A percentile compares a stretch with the other conserved stretches of the same genome.
phyloP scores from a whole-genome alignment of 1,284 basidiomycete species.

The Moesziomyces globuligerus region DNA sequence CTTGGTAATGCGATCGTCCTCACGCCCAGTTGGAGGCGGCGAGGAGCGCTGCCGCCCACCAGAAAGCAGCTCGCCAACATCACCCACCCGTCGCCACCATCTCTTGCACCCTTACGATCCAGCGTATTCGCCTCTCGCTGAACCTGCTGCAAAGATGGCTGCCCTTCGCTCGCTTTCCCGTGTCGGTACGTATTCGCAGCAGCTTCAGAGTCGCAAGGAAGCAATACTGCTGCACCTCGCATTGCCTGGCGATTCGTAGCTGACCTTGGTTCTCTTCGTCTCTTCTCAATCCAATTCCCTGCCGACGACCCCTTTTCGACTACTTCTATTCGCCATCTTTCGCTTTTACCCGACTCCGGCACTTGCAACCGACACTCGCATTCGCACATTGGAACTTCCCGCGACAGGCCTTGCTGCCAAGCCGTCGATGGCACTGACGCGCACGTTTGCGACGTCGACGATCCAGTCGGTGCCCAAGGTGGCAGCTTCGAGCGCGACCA shows the following conservation, averaged over 20 bases:
- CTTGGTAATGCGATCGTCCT: constrained; percentile 48
- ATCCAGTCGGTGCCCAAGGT: constrained; percentile 40
- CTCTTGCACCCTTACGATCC: not conserved
- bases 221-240: not conserved
- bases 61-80: not conserved
- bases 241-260: not conserved
- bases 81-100: constrained; percentile 17
- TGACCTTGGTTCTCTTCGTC: not conserved
- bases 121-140: too few relatives aligned
- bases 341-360: too few relatives aligned
- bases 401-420: constrained; percentile 37
- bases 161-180: constrained; percentile 43
- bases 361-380: not conserved
- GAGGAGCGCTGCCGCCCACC: constrained; percentile 8
- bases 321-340: too few relatives aligned
- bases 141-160: constrained; percentile 29
- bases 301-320: not conserved
- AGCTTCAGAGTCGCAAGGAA: too few relatives aligned
- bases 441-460: constrained; percentile 46
- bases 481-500: constrained; percentile 6
- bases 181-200: constrained; percentile 32
- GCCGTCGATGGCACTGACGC: constrained; percentile 37
- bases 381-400: not conserved
- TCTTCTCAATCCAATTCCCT: not conserved
- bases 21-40: not conserved